These are phyloP conservation scores for Porcisia hertigi DNA, from an alignment of 208 protist species.

Conservation along the genomic window DNA sequence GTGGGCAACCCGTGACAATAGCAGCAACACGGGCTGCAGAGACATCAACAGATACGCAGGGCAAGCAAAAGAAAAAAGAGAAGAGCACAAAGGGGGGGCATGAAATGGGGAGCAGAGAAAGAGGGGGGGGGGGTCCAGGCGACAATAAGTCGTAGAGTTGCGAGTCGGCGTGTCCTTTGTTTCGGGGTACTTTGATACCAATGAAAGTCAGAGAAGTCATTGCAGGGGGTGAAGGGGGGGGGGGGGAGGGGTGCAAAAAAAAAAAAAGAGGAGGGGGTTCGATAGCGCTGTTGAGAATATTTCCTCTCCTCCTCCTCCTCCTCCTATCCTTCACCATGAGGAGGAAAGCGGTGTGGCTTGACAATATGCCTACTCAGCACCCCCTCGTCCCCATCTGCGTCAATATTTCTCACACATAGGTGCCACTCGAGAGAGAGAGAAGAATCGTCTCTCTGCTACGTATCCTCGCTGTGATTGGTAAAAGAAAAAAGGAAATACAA, in stretches of 20 bases:
- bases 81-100: background rate
- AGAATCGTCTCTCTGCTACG: background rate
- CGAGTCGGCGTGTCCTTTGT: too few species aligned
- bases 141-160: background rate
- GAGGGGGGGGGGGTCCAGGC: background rate
- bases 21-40: background rate
- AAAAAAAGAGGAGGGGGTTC: background rate
- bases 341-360: background rate
- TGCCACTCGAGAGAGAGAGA: background rate
- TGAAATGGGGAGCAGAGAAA: background rate
- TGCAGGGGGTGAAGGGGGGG: background rate
- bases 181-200: background rate
- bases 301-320: too few species aligned
- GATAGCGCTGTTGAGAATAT: background rate
- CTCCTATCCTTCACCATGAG: background rate
- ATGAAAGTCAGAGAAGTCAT: background rate
- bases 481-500: background rate
- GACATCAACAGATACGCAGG: background rate
- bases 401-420: background rate
- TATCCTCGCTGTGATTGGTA: background rate
- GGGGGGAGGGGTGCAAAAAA: background rate
- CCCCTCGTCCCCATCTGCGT: background rate
- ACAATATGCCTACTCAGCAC: background rate
- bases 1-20: background rate
- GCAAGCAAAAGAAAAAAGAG: background rate